These are phyloP conservation scores for Colletotrichum cordylinicola DNA, from an alignment of 2,329 filamentous ascomycete species.

Conservation along the genomic window DNA sequence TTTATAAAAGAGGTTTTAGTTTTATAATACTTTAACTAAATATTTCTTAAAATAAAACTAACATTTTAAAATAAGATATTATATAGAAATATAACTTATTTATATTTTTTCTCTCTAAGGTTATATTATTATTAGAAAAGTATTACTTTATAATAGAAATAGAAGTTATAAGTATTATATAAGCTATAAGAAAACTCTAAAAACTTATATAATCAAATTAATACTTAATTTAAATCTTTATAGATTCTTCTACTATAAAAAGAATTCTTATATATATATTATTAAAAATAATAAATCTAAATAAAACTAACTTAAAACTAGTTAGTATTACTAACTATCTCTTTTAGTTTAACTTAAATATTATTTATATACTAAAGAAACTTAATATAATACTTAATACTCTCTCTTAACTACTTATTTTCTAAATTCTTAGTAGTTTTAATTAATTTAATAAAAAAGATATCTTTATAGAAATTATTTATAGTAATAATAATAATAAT, in stretches of 20 bases:
- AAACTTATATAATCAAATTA: not conserved
- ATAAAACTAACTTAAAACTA: not conserved
- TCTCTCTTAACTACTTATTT: not conserved
- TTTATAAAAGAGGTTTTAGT: too few relatives aligned
- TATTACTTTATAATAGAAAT: not conserved
- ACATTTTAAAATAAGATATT: too few relatives aligned
- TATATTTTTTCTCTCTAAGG: too few relatives aligned
- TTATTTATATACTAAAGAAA: not conserved
- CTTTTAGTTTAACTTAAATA: not conserved
- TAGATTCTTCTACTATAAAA: not conserved
- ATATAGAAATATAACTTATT: too few relatives aligned
- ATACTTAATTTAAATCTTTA: not conserved
- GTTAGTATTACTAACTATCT: not conserved
- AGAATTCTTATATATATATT: not conserved
- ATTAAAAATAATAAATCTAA: not conserved
- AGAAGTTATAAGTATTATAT: not conserved
- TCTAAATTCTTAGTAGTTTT: not conserved
- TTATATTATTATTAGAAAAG: too few relatives aligned
- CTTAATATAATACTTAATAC: too few relatives aligned
- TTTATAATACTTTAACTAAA: too few relatives aligned
- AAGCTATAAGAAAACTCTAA: not conserved
- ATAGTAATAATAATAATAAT: accelerated
- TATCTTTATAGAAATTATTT: too few relatives aligned
- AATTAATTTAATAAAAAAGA: not conserved
- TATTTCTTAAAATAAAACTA: too few relatives aligned